A percentile compares a stretch with the other conserved stretches of the same genome.
Conservation (phyloP, 2,329 filamentous ascomycete species). For the Paracoccidioides brasiliensis region DNA sequence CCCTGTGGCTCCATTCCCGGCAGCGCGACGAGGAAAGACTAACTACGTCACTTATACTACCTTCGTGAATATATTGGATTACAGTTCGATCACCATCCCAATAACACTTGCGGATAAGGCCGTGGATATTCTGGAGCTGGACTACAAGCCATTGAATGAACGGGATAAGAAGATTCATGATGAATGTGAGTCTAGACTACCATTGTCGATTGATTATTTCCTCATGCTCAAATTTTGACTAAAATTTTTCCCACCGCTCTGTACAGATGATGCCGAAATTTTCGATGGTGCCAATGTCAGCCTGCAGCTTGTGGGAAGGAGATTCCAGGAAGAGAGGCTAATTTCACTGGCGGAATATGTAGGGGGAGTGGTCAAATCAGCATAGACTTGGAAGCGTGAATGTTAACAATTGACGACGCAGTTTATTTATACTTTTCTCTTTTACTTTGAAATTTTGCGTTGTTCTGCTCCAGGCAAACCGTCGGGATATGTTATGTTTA, state of each 20-base stretch:
- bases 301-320: constrained; percentile 37
- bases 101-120: constrained; percentile 41
- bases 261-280: constrained; percentile 35
- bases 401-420: not conserved
- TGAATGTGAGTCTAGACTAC: constrained; percentile 31
- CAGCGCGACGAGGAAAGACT: constrained; percentile 31
- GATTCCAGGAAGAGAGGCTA: constrained; percentile 41
- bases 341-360: constrained; percentile 33
- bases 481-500: no score
- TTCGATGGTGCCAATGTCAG: constrained; percentile 38
- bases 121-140: constrained; percentile 31
- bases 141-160: constrained; percentile 29
- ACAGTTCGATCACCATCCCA: constrained; percentile 41
- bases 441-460: no score
- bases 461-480: no score
- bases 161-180: constrained; percentile 32
- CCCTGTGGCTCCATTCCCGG: constrained; percentile 31
- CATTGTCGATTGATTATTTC: not conserved
- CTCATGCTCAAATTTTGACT: not conserved
- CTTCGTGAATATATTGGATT: constrained; percentile 44
- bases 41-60: constrained; percentile 34
- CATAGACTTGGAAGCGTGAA: not conserved
- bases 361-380: constrained; percentile 7
- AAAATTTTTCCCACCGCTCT: not conserved
- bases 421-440: no score